A percentile compares a stretch with the other conserved stretches of the same genome.
phyloP scores from a whole-genome alignment of 2,329 filamentous ascomycete genomes.

The Monosporascus sp. region DNA sequence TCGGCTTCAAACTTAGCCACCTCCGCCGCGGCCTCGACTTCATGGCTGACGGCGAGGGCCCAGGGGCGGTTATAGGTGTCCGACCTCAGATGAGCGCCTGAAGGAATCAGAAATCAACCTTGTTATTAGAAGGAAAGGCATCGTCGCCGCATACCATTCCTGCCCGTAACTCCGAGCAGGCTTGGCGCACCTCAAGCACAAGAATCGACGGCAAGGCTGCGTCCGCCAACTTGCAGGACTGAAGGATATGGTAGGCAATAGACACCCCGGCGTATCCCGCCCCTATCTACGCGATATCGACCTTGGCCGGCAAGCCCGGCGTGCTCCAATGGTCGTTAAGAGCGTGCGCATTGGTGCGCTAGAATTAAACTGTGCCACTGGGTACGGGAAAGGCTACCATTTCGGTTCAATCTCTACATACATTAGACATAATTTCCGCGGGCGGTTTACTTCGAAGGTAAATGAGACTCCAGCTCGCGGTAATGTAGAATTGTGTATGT shows the following conservation, averaged over 20 bases:
- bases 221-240: conserved; percentile 6
- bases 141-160: conserved; percentile 24
- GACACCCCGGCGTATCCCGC: conserved; percentile 40
- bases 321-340: conserved; percentile 36
- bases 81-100: conserved; percentile 28
- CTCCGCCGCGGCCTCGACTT: conserved; percentile 23
- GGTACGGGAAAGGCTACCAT: conserved; percentile 15
- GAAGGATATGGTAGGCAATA: conserved; percentile 35
- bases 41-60: conserved; percentile 15
- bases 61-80: conserved; percentile 25
- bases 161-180: conserved; percentile 32
- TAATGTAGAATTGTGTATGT: too few species aligned
- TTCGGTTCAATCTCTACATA: neutral
- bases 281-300: conserved; percentile 42
- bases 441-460: too few species aligned
- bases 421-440: neutral
- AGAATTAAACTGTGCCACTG: conserved; percentile 31
- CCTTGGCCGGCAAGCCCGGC: conserved; percentile 29
- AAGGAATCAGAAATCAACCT: neutral
- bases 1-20: conserved; percentile 23
- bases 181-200: conserved; percentile 28
- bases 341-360: conserved; percentile 32
- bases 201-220: conserved; percentile 16
- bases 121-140: neutral
- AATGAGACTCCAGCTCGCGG: too few species aligned